Percentiles rank a stretch among this genome's conserved stretches.
Conservation (phyloP, 2,329 filamentous ascomycete species). For the Blastomyces parvus region DNA sequence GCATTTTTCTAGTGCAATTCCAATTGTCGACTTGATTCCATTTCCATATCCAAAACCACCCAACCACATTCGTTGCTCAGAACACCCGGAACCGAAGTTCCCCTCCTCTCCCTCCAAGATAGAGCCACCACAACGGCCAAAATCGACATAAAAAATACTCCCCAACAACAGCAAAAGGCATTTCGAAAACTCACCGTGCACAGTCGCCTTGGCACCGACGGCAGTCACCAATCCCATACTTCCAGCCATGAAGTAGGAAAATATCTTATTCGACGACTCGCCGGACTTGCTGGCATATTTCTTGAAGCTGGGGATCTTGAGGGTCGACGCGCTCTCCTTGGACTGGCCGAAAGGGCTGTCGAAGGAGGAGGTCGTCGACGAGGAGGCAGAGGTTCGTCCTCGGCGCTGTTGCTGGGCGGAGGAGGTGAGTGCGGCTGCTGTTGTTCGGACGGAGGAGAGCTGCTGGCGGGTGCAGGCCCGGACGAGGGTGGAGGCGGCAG, state of each 20-base stretch:
- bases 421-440: constrained; percentile 27
- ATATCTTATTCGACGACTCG: constrained; percentile 69
- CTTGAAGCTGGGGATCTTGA: constrained; percentile 78
- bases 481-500: constrained; percentile 56
- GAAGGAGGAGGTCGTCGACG: constrained; percentile 31
- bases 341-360: constrained; percentile 48
- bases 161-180: constrained; percentile 8
- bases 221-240: constrained; percentile 85
- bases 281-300: constrained; percentile 68
- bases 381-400: constrained; percentile 21
- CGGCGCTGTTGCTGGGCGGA: constrained; percentile 26
- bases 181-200: constrained; percentile 65
- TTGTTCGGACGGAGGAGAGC: constrained; percentile 35
- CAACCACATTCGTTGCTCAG: neutral
- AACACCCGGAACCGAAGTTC: constrained; percentile 3
- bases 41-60: neutral
- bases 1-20: neutral
- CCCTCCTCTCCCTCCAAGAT: neutral
- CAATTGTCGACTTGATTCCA: constrained; percentile 5
- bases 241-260: constrained; percentile 98
- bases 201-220: constrained; percentile 92
- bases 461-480: constrained; percentile 45
- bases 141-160: neutral
- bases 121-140: constrained; percentile 1
- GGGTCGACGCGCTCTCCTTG: constrained; percentile 42